Base-by-base conservation (phyloP, 2,329 filamentous ascomycete species). In the Aureobasidium vineae region DNA sequence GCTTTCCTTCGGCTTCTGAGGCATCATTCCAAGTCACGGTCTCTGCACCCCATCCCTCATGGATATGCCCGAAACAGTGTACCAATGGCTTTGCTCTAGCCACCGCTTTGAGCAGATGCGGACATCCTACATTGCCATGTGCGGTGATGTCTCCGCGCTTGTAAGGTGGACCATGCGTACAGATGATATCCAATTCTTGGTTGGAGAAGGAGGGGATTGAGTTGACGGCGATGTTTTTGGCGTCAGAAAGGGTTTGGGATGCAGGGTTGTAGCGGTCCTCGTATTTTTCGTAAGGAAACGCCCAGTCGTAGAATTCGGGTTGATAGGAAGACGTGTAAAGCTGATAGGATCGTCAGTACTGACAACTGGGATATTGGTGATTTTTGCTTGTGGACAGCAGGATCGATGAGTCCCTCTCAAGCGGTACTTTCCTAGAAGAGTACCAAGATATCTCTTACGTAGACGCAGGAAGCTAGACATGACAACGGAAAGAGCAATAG, bases 1-100 rank as follows among this genome's bases (percentile, higher is more conserved):
- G 73, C 53, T 71, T 74, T 21, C 65, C 16, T 80, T 73, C 54
- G 71, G 74, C 3, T 76, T 74, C 40, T 1, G 21, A 70, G 3
- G n/a, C 43, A 15, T 74, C 69, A 61, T 73, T 68, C 83, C 81
- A 83, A 6, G 26, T 66, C 11, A 81, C 74, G 38, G 71, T 74
- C 69, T 76, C 72, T 3, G 78, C 80, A 21, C 82, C 83, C 74
- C 81, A 81, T 0, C 77, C 83, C 71, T 85, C 83, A 71, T 87
- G 85, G 21, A 88, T 87, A 75, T 88, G 86, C 0, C 86, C 86
- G 71, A 87, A 89, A 69, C 84, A 84, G 72, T 88, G 84, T n/a
- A 88, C 60, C 3, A 75, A 73, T 0, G 86, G 86, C 60, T 77
- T 78, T 11, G 80, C 81, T 6, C 84, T 77, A 63, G 77, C 74